Evolutionary conservation across 2,329 filamentous ascomycete genomes (phyloP).

Genomic region (Venturia pyrina): DNA sequence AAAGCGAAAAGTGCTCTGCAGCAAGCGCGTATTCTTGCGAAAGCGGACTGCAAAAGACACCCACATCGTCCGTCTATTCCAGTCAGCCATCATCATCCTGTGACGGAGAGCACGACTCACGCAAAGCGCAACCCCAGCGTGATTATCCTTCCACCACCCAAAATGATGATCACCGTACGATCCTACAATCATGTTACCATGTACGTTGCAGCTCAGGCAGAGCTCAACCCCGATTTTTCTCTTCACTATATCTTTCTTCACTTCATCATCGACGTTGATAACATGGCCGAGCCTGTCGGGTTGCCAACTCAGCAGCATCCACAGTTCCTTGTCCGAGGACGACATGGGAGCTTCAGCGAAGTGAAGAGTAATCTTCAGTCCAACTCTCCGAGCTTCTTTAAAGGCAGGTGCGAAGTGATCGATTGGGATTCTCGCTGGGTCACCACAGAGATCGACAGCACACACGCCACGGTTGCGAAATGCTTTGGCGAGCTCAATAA

Average conservation of each 20-base stretch:
- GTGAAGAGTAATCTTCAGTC: conserved; percentile 60
- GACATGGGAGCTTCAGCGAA: conserved; percentile 61
- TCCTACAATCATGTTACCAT: conserved; percentile 60
- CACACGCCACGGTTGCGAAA: conserved; percentile 50
- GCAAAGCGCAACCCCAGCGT: conserved; percentile 49
- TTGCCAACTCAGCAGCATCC: conserved; percentile 51
- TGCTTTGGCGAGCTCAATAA: conserved; percentile 52
- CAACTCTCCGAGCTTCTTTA: conserved; percentile 41
- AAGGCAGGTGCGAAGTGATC: conserved; percentile 52
- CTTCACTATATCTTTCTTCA: conserved; percentile 46
- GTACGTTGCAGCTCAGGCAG: conserved; percentile 73
- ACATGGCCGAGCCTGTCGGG: conserved; percentile 69
- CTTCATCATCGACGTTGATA: conserved; percentile 56
- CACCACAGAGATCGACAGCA: conserved; percentile 69
- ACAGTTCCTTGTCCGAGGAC: conserved; percentile 49
- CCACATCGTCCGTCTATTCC: conserved; percentile 70
- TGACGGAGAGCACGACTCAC: conserved; percentile 41
- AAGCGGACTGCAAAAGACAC: conserved; percentile 65
- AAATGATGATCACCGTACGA: conserved; percentile 65
- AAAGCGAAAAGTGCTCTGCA: conserved; percentile 57
- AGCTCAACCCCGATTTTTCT: conserved; percentile 59
- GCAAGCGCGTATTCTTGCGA: conserved; percentile 71
- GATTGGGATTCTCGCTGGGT: conserved; percentile 56
- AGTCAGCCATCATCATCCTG: conserved; percentile 8
- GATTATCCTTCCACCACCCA: conserved; percentile 55